Percentiles rank a stretch among this genome's conserved stretches.
phyloP scores from a whole-genome alignment of 176 grass and related monocot genomes.

The Carex littledalei region DNA sequence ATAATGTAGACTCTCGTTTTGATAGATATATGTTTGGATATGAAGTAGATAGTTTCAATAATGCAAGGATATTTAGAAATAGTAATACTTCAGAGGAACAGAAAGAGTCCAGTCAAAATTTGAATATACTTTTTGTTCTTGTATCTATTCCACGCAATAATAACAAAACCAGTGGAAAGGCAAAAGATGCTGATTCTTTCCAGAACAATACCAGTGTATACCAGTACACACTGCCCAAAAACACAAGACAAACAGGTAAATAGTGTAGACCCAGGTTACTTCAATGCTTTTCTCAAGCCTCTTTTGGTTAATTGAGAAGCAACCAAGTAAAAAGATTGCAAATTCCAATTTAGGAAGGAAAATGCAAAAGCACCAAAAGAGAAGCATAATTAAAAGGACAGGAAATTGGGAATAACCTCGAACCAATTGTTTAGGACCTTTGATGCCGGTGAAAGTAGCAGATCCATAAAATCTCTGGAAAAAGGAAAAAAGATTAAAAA shows the following conservation, averaged over 20 bases:
- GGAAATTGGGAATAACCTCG: slow-evolving; percentile 45
- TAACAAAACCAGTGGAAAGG: not conserved
- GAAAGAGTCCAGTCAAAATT: not conserved
- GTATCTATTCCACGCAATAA: not conserved
- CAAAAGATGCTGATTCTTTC: not conserved
- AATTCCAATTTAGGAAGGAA: not conserved
- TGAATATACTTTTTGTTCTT: not conserved
- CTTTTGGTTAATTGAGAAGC: slow-evolving; percentile 11
- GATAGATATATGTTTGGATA: not conserved
- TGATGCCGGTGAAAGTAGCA: slow-evolving; percentile 78
- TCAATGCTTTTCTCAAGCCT: slow-evolving; percentile 1
- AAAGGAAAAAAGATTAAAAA: slow-evolving; percentile 14
- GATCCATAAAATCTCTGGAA: slow-evolving; percentile 77
- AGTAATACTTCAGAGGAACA: not conserved
- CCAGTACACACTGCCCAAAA: not conserved
- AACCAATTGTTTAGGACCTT: slow-evolving; percentile 97
- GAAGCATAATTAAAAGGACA: not conserved
- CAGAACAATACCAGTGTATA: not conserved
- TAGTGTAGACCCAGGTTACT: not conserved
- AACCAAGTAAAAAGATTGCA: slow-evolving; percentile 15
- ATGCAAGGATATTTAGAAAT: not conserved
- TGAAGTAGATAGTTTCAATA: not conserved
- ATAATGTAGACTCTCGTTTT: not conserved
- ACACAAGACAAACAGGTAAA: not conserved
- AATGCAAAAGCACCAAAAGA: not conserved